Base-by-base conservation (phyloP, 805 yeast genomes). In the Candida odintsovae region DNA sequence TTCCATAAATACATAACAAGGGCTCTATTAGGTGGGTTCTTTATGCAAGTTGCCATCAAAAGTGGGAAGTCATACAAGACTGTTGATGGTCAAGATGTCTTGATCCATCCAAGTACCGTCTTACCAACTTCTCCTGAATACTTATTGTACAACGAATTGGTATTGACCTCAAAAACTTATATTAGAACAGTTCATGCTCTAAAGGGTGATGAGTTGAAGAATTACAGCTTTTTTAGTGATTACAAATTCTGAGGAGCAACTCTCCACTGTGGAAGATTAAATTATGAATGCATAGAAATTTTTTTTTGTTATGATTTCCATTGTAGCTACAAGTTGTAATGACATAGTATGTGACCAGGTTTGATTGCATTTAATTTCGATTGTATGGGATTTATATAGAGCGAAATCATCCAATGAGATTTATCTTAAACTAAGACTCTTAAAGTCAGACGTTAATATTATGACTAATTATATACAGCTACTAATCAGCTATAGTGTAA, bases 1-100 rank as follows among this genome's bases (percentile, higher is more conserved):
- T 90, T 87, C 68, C 83, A 82, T 65, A 82, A 77, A 56, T 85
- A 88, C 58, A 82, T 94, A 53, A 76, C 95, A 47, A 86, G 85
- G 64, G 96, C 98, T 0, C 68, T 94, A 48, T 76, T 88, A 4
- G 78, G 88, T n/a, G 99, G 99, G 2, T 90, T 90, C 66, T 94
- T 94, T 72, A 90, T 94, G 98, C 99, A 94, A 71, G 95, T 87
- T 46, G 98, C 97, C 29, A 94, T 90, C 70, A 88, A 87, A 72
- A 78, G 86, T n/a, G 82, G 88, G 35, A 85, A 83, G 58, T 90
- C 87, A n/a, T 92, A 85, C 65, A 76, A 86, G 56, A 94, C 99
- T 0, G 86, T 90, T 43, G 99, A 94, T 67, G 90, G 90, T 62
- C 99, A 94, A 71, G 98, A 92, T 52, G 98, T 92, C 12, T 69